phyloP scores from a whole-genome alignment of 805 yeast species.

The Nakazawaea anatomiae region DNA sequence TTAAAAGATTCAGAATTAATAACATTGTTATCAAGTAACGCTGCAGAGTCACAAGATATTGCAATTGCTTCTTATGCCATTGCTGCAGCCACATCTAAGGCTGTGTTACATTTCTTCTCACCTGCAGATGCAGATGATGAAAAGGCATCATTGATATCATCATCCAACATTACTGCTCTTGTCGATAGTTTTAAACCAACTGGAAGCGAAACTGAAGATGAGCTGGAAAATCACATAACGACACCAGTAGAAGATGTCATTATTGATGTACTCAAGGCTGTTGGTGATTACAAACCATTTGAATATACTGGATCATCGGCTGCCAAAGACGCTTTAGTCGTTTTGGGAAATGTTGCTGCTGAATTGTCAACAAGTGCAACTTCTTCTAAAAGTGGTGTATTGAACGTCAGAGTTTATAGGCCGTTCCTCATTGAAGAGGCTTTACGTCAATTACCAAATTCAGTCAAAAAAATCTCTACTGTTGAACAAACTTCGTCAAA shows the following conservation, averaged over 20 bases:
- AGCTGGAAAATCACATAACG: constrained; percentile 10
- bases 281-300: constrained; percentile 29
- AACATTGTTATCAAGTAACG: constrained; percentile 60
- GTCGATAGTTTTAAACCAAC: constrained; percentile 7
- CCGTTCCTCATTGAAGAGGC: constrained; percentile 62
- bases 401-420: constrained; percentile 60
- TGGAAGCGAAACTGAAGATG: constrained; percentile 13
- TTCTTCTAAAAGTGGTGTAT: constrained; percentile 36
- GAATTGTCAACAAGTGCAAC: constrained; percentile 35
- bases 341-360: constrained; percentile 53
- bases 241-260: constrained; percentile 22
- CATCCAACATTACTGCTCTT: constrained; percentile 7
- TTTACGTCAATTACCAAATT: constrained; percentile 43
- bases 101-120: constrained; percentile 70
- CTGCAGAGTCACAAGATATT: constrained; percentile 46
- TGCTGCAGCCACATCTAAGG: constrained; percentile 39
- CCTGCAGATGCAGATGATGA: constrained; percentile 17
- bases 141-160: background rate
- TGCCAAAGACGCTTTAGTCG: constrained; percentile 48
- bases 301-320: constrained; percentile 34
- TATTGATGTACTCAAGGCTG: constrained; percentile 25
- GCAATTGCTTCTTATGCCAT: constrained; percentile 55
- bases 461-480: constrained; percentile 51
- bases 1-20: constrained; percentile 64
- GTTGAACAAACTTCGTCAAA: constrained; percentile 54